A percentile compares a stretch with the other conserved stretches of the same genome.
Evolutionary conservation across 2,329 filamentous ascomycete species (phyloP).

Genomic region (Ophiostoma populinum): DNA sequence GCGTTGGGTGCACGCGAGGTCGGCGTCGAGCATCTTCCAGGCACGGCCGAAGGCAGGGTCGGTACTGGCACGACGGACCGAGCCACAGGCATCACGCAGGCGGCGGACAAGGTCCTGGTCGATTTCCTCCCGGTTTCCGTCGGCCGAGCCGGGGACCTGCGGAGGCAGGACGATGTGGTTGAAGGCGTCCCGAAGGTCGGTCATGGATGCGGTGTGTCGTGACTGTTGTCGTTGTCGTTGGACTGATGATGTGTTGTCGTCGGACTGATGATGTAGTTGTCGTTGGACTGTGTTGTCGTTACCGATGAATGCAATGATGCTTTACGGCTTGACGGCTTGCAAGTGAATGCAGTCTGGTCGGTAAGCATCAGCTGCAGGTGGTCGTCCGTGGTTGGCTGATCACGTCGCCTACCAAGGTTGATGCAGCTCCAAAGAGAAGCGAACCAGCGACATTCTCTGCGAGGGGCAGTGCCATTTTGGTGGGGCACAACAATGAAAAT

Average conservation of each 20-base stretch:
- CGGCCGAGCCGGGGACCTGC: constrained; percentile 4
- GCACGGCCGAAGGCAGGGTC: background rate
- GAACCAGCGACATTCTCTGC: no score
- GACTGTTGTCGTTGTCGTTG: no score
- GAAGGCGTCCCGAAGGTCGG: constrained; percentile 1
- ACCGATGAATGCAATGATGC: background rate
- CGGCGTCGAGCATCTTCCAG: constrained; percentile 1
- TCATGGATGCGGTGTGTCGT: no score
- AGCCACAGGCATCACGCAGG: background rate
- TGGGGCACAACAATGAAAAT: no score
- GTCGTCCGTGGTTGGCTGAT: no score
- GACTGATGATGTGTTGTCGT: background rate
- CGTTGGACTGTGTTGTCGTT: background rate
- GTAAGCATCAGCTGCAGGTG: no score
- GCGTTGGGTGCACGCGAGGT: background rate
- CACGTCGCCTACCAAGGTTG: no score
- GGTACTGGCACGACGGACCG: background rate
- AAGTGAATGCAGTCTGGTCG: no score
- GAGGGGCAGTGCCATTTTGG: no score
- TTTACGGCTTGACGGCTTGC: no score
- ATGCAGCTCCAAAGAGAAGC: no score
- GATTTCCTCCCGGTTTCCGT: background rate
- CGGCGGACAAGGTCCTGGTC: constrained; percentile 1
- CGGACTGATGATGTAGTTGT: no score
- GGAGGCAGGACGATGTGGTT: constrained; percentile 10